Evolutionary conservation across 2,329 filamentous ascomycete species (phyloP), one percentile per base, ranked within the genome.

Genomic region (Talaromyces sp.): DNA sequence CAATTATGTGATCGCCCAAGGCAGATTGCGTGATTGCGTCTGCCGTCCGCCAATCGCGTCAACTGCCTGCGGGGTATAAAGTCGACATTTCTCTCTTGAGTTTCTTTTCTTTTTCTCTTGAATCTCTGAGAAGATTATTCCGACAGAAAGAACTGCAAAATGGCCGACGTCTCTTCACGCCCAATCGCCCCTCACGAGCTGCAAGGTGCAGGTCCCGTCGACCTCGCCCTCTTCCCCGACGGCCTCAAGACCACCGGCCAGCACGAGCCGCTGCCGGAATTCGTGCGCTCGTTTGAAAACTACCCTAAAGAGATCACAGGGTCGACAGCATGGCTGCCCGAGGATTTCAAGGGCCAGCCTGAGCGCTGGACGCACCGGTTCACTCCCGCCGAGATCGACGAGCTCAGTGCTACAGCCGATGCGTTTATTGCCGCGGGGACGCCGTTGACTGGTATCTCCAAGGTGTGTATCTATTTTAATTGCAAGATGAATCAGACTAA

Each of bases 341-440:
- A 85, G 32, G 87, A 90, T 33, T 91, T 87, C 69, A 79, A 78
- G 59, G 73, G 82, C 65, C 79, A 83, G 67, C 85, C 88, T 0
- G 86, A 90, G 67, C 82, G 82, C 72, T 93, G 90, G 90, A 87
- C 87, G 5, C 89, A 92, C 75, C 77, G 77, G 8, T 90, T 93
- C 71, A 87, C 83, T 0, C 74, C 80, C 0, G 82, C 85, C 1
- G 90, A 93, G 73, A 78, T 92, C 22, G 75, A 78, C 10, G 90
- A 93, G 70, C 78, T 95, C 56, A 84, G 85, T 68, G 71, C 77
- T 22, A 83, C 88, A 0, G 84, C 90, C 0, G 89, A 93, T 74
- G 78, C 77, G 11, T 93, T 93, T 74, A 82, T 92, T 39, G 81
- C 81, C 4, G 82, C 82, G 15, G 84, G 84, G 39, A 87, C 80